Percentiles rank a stretch among this genome's conserved stretches.
phyloP scores from a whole-genome alignment of 2,329 filamentous ascomycete genomes.

The Alternaria atra region DNA sequence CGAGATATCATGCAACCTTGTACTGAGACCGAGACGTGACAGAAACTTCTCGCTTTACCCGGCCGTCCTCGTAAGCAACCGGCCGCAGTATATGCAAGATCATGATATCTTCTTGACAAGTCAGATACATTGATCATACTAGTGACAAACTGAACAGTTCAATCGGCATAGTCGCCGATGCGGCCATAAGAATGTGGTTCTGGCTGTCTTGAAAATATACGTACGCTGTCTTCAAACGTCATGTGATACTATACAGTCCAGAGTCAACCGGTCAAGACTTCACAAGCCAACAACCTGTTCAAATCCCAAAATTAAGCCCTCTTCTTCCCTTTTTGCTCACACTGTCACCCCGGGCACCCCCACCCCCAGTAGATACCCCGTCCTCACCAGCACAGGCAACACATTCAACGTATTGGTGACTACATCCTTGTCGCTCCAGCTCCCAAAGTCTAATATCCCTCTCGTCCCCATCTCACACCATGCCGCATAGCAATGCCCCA shows the following conservation, averaged over 20 bases:
- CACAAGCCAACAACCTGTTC: not conserved
- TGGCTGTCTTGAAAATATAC: no score
- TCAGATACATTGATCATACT: not conserved
- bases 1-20: not conserved
- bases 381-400: constrained; percentile 44
- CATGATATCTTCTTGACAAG: not conserved
- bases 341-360: constrained; percentile 31
- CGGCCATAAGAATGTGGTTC: no score
- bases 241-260: no score
- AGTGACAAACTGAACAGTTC: not conserved
- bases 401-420: constrained; percentile 49
- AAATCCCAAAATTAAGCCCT: constrained; percentile 4
- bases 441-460: constrained; percentile 29
- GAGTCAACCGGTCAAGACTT: no score
- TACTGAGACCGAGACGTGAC: not conserved
- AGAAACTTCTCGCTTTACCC: not conserved
- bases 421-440: constrained; percentile 52
- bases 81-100: not conserved
- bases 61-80: not conserved
- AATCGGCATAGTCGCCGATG: no score
- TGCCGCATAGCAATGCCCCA: constrained; percentile 70
- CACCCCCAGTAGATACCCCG: constrained; percentile 49
- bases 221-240: no score
- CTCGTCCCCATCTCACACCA: constrained; percentile 45
- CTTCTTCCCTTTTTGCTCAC: constrained; percentile 24